phyloP scores from a whole-genome alignment of 2,329 filamentous ascomycete species.

The Fusarium pseudoanthophilum region DNA sequence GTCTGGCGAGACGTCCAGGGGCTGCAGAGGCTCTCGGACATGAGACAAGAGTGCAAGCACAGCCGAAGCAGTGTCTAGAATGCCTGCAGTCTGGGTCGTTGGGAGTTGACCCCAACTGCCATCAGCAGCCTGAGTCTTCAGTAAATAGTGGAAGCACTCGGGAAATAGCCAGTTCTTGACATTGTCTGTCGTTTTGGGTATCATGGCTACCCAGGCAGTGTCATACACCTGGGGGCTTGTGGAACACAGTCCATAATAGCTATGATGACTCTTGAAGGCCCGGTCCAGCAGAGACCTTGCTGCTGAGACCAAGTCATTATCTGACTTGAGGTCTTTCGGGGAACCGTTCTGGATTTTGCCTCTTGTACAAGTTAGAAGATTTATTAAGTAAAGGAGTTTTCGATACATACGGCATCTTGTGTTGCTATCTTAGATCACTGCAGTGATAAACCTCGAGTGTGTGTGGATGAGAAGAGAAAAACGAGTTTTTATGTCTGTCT shows the following conservation, averaged over 20 bases:
- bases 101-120: background rate
- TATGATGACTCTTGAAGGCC: background rate
- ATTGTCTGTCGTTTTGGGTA: background rate
- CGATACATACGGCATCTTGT: background rate
- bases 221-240: constrained; percentile 1
- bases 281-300: background rate
- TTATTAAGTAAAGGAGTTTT: fast-evolving
- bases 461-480: fast-evolving
- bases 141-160: background rate
- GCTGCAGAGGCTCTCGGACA: background rate
- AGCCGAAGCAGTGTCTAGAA: background rate
- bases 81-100: background rate
- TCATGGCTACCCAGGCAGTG: constrained; percentile 9
- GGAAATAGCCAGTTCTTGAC: background rate
- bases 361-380: fast-evolving
- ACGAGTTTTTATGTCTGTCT: fast-evolving
- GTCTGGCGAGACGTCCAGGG: background rate
- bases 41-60: background rate
- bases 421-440: fast-evolving
- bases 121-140: background rate
- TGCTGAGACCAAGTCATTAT: background rate
- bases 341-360: fast-evolving
- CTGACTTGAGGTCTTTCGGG: fast-evolving
- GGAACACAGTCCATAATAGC: background rate
- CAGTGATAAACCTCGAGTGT: background rate